These are phyloP conservation scores for Tricholoma furcatifolium DNA, from an alignment of 768 basidiomycete genomes.

Conservation along the genomic window DNA sequence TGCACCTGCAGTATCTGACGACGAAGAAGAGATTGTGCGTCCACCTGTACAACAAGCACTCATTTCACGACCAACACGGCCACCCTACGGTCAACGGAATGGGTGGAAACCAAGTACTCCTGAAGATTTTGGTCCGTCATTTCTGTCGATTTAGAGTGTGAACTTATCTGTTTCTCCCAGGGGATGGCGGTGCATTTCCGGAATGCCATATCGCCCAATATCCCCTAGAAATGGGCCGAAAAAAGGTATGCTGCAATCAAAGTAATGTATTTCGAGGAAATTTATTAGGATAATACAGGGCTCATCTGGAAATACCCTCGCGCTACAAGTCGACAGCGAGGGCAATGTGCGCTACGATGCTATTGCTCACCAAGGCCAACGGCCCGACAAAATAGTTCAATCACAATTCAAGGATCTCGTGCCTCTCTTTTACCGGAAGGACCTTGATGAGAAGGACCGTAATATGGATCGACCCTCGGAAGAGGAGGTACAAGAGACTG, in stretches of 20 bases:
- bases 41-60: slow-evolving; percentile 35
- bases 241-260: slow-evolving; percentile 62
- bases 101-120: slow-evolving; percentile 85
- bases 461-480: slow-evolving; percentile 92
- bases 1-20: slow-evolving; percentile 51
- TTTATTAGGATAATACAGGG: slow-evolving; percentile 46
- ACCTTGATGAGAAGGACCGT: slow-evolving; percentile 72
- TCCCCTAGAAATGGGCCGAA: slow-evolving; percentile 91
- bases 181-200: slow-evolving; percentile 85
- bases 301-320: slow-evolving; percentile 90
- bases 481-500: slow-evolving; percentile 86
- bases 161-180: slow-evolving; percentile 29
- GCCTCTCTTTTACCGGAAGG: slow-evolving; percentile 85
- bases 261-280: background rate
- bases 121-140: slow-evolving; percentile 76
- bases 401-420: slow-evolving; percentile 98
- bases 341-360: slow-evolving; percentile 97
- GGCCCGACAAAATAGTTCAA: slow-evolving; percentile 81
- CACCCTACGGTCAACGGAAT: slow-evolving; percentile 81
- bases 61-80: slow-evolving; percentile 54
- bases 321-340: slow-evolving; percentile 94
- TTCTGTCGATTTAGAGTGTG: background rate
- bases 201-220: slow-evolving; percentile 98
- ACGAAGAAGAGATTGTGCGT: slow-evolving; percentile 54
- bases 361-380: slow-evolving; percentile 94